Percentiles rank a stretch among this genome's conserved stretches.
Evolutionary conservation across 1,284 basidiomycete genomes (phyloP).

Genomic region (Gomphus sp.): DNA sequence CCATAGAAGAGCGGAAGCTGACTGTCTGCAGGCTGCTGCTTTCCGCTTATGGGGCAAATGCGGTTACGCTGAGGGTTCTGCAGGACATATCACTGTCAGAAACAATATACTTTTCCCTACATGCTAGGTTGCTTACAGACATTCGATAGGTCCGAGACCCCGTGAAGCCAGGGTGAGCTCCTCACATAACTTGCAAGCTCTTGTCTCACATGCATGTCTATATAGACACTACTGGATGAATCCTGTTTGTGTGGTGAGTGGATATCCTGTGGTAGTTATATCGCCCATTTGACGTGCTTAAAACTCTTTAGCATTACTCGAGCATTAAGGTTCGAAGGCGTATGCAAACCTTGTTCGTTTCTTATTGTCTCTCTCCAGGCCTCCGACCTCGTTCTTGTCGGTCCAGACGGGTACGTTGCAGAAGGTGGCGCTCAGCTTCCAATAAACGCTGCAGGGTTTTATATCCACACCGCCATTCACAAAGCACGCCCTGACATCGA

Average conservation of each 20-base stretch:
- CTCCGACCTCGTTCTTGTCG: slow-evolving; percentile 36
- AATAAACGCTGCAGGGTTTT: slow-evolving; percentile 40
- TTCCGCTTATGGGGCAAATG: slow-evolving; percentile 26
- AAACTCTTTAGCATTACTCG: not conserved
- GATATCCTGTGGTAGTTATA: not conserved
- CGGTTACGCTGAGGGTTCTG: slow-evolving; percentile 51
- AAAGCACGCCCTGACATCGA: slow-evolving; percentile 43
- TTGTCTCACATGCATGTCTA: slow-evolving; percentile 39
- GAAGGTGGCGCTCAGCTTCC: slow-evolving; percentile 30
- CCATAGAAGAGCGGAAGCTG: not conserved
- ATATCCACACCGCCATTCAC: slow-evolving; percentile 48
- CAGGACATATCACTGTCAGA: slow-evolving; percentile 50
- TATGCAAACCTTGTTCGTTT: slow-evolving; percentile 3
- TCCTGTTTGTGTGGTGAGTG: slow-evolving; percentile 1
- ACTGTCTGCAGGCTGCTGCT: not conserved
- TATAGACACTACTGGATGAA: slow-evolving; percentile 10
- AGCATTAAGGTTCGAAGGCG: slow-evolving; percentile 1
- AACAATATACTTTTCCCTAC: not conserved
- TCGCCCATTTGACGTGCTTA: not conserved
- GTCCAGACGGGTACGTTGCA: slow-evolving; percentile 33
- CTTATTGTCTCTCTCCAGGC: slow-evolving; percentile 27
- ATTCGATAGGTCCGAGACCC: slow-evolving; percentile 29
- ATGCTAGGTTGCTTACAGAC: not conserved
- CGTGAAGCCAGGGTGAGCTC: slow-evolving; percentile 24
- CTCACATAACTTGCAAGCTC: slow-evolving; percentile 13